phyloP scores from a whole-genome alignment of 257 asterid genomes.

The Penstemon davidsonii region DNA sequence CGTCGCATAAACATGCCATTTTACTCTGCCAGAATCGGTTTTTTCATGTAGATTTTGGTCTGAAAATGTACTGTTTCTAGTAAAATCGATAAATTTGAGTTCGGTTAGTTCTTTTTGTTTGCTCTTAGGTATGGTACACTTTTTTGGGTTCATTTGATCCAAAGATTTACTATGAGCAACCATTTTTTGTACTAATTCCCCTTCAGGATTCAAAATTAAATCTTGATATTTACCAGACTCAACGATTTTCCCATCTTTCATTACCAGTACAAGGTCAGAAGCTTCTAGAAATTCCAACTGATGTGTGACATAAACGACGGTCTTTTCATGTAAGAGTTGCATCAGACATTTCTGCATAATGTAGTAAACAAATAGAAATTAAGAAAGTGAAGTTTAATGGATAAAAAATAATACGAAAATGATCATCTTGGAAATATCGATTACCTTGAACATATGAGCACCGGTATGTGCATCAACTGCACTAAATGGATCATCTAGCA shows the following conservation, averaged over 20 bases:
- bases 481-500: slow-evolving; percentile 86
- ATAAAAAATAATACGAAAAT: not conserved
- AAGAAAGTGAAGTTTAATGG: not conserved
- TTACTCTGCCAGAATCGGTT: slow-evolving; percentile 67
- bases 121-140: slow-evolving; percentile 29
- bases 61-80: slow-evolving; percentile 33
- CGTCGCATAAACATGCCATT: slow-evolving; percentile 74
- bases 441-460: slow-evolving; percentile 80
- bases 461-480: slow-evolving; percentile 92
- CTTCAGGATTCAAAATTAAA: slow-evolving; percentile 51
- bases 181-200: slow-evolving; percentile 64
- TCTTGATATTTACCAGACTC: slow-evolving; percentile 73
- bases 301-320: slow-evolving; percentile 79
- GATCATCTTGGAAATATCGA: not conserved
- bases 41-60: slow-evolving; percentile 45
- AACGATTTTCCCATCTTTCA: slow-evolving; percentile 71
- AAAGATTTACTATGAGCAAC: slow-evolving; percentile 64
- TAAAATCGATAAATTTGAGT: slow-evolving; percentile 40
- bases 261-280: slow-evolving; percentile 78
- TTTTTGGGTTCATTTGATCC: slow-evolving; percentile 50
- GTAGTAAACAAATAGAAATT: not conserved
- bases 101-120: slow-evolving; percentile 41
- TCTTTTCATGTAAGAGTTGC: slow-evolving; percentile 55
- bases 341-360: slow-evolving; percentile 66
- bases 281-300: slow-evolving; percentile 74